A percentile compares a stretch with the other conserved stretches of the same genome.
These are phyloP conservation scores for Lactarius tabidus DNA, from an alignment of 768 basidiomycete species.

Conservation along the genomic window DNA sequence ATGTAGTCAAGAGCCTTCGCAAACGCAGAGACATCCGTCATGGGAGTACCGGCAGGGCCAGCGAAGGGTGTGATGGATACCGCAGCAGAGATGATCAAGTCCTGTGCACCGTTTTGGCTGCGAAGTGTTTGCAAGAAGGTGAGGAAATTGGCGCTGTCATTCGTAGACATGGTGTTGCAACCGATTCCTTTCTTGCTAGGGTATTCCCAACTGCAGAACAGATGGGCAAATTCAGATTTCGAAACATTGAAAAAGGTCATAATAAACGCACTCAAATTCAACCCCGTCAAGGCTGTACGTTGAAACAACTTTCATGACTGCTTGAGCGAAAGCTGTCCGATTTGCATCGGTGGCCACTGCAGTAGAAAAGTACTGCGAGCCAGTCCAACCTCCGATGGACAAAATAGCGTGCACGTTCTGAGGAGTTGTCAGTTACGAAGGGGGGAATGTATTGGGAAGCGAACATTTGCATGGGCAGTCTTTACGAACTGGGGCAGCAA, in stretches of 20 bases:
- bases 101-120: constrained; percentile 45
- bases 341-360: constrained; percentile 53
- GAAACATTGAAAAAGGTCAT: background rate
- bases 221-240: background rate
- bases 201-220: constrained; percentile 77
- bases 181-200: constrained; percentile 62
- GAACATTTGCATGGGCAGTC: constrained; percentile 37
- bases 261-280: constrained; percentile 36
- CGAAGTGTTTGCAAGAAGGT: constrained; percentile 70
- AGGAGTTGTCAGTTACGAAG: background rate
- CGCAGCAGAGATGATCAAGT: constrained; percentile 56
- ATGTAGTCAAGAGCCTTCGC: constrained; percentile 66
- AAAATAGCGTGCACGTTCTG: constrained; percentile 55
- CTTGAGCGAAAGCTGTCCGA: constrained; percentile 61
- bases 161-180: constrained; percentile 54
- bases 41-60: constrained; percentile 50
- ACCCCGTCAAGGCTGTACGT: constrained; percentile 56
- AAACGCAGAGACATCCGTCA: constrained; percentile 67
- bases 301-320: constrained; percentile 45
- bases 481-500: constrained; percentile 56
- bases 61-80: constrained; percentile 47
- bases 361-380: constrained; percentile 58
- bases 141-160: constrained; percentile 77
- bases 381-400: constrained; percentile 70
- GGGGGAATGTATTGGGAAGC: constrained; percentile 11